Evolutionary conservation across 345 rosid genomes (phyloP).

Genomic region (Camelina sativa): DNA sequence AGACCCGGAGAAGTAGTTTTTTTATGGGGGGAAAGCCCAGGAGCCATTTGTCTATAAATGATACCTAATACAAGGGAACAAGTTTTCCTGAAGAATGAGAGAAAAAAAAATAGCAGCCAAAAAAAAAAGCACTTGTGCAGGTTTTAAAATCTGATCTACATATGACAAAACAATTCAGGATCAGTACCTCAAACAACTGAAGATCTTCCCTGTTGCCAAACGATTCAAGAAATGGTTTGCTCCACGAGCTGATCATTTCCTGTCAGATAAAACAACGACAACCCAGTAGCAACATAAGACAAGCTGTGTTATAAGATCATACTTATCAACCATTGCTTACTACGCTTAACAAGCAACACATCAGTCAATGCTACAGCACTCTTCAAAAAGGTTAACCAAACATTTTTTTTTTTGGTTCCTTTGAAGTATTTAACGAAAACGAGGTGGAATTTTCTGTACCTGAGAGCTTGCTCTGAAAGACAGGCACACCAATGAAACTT

Average conservation of each 20-base stretch:
- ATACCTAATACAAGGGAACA: constrained; percentile 52
- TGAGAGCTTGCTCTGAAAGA: constrained; percentile 83
- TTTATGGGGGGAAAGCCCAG: constrained; percentile 65
- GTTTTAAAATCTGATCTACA: constrained; percentile 11
- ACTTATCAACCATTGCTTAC: not conserved
- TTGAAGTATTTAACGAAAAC: not conserved
- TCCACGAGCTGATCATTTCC: constrained; percentile 91
- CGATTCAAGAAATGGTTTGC: constrained; percentile 64
- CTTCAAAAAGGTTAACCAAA: constrained; percentile 1
- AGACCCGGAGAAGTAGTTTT: constrained; percentile 61
- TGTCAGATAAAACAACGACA: constrained; percentile 40
- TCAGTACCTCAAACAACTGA: constrained; percentile 80
- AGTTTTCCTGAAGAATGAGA: not conserved
- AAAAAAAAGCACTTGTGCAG: not conserved
- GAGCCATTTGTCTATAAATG: constrained; percentile 85
- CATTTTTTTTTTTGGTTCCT: not conserved
- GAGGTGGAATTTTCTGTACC: constrained; percentile 49
- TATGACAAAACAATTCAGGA: constrained; percentile 11
- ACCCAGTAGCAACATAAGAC: not conserved
- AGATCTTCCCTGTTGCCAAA: constrained; percentile 61
- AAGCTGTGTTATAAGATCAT: not conserved
- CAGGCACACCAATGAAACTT: constrained; percentile 73
- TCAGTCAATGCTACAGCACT: not conserved
- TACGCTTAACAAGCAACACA: constrained; percentile 12
- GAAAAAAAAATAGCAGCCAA: constrained; percentile 4